A percentile compares a stretch with the other conserved stretches of the same genome.
phyloP scores from a whole-genome alignment of 23 red algal species.

The Gracilaria gracilis region DNA sequence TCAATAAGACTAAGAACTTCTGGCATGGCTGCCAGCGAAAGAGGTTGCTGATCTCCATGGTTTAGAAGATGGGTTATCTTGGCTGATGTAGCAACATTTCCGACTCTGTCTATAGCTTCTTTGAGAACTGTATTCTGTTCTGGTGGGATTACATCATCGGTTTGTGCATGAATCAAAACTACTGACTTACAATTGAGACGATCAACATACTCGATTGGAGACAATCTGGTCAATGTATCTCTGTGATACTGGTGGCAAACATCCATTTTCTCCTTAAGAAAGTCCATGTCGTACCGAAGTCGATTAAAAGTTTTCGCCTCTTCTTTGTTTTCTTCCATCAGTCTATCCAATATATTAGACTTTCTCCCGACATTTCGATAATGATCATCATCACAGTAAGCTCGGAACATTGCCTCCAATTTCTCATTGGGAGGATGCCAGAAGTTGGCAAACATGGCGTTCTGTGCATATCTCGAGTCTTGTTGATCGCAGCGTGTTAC shows the following conservation, averaged over 20 bases:
- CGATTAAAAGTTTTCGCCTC: slow-evolving; percentile 51
- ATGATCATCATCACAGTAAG: slow-evolving; percentile 68
- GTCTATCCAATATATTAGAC: slow-evolving; percentile 32
- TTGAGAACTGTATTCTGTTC: slow-evolving; percentile 29
- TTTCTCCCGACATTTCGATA: slow-evolving; percentile 39
- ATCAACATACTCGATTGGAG: slow-evolving; percentile 59
- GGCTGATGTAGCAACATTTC: slow-evolving; percentile 21
- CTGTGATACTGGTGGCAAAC: slow-evolving; percentile 3
- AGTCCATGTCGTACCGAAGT: slow-evolving; percentile 43
- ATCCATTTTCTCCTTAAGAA: slow-evolving; percentile 30
- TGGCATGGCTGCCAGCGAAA: slow-evolving; percentile 33
- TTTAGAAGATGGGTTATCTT: slow-evolving; percentile 49
- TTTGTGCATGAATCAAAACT: slow-evolving; percentile 51
- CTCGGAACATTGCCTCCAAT: slow-evolving; percentile 29
- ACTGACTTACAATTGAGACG: slow-evolving; percentile 37
- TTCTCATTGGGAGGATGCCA: slow-evolving; percentile 10
- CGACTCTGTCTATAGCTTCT: slow-evolving; percentile 25
- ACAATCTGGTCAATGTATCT: slow-evolving; percentile 16
- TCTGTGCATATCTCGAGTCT: slow-evolving; percentile 50
- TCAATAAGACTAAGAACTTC: slow-evolving; percentile 44
- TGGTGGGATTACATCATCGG: slow-evolving; percentile 54
- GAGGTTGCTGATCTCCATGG: slow-evolving; percentile 60
- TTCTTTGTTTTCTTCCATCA: slow-evolving; percentile 43
- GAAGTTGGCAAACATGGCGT: slow-evolving; percentile 51
- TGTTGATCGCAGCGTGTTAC: slow-evolving; percentile 14